These are phyloP conservation scores for Aureobasidium pullulans DNA, from an alignment of 2,329 filamentous ascomycete species.

Conservation along the genomic window DNA sequence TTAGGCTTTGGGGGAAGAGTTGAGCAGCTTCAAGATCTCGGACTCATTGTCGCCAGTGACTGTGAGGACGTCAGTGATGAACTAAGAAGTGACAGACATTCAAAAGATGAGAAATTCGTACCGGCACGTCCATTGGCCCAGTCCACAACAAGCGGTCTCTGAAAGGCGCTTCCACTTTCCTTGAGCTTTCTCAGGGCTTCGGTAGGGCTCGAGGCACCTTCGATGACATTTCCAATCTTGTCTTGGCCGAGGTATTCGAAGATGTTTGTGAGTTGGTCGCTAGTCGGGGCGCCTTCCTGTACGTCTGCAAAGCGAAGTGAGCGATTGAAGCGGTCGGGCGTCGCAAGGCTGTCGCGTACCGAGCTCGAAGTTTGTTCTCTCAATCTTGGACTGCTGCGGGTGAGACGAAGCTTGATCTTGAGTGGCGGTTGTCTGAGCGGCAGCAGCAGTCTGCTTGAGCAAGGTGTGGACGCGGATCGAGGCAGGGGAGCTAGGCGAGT, in stretches of 20 bases:
- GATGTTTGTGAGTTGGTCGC: constrained; percentile 75
- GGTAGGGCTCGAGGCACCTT: constrained; percentile 63
- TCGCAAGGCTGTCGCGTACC: constrained; percentile 21
- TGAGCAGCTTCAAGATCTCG: constrained; percentile 51
- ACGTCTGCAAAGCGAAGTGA: constrained; percentile 46
- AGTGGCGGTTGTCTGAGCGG: constrained; percentile 59
- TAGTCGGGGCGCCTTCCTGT: constrained; percentile 70
- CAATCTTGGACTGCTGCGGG: constrained; percentile 48
- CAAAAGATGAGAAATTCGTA: constrained; percentile 23
- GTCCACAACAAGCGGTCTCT: constrained; percentile 78
- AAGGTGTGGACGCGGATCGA: constrained; percentile 68
- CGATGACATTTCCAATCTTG: constrained; percentile 58
- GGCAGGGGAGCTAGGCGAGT: constrained; percentile 66
- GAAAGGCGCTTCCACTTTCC: constrained; percentile 59
- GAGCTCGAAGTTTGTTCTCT: constrained; percentile 72
- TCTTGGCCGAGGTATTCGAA: constrained; percentile 68
- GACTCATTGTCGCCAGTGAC: constrained; percentile 73
- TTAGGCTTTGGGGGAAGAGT: background rate
- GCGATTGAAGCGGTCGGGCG: background rate
- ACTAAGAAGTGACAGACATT: background rate
- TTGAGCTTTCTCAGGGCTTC: constrained; percentile 78
- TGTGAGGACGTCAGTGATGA: constrained; percentile 22
- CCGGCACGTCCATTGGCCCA: constrained; percentile 86
- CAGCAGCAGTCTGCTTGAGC: constrained; percentile 72
- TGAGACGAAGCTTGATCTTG: constrained; percentile 67